Evolutionary conservation across 164 flowering plant genomes (phyloP).

Genomic region (Berberis vulgaris): DNA sequence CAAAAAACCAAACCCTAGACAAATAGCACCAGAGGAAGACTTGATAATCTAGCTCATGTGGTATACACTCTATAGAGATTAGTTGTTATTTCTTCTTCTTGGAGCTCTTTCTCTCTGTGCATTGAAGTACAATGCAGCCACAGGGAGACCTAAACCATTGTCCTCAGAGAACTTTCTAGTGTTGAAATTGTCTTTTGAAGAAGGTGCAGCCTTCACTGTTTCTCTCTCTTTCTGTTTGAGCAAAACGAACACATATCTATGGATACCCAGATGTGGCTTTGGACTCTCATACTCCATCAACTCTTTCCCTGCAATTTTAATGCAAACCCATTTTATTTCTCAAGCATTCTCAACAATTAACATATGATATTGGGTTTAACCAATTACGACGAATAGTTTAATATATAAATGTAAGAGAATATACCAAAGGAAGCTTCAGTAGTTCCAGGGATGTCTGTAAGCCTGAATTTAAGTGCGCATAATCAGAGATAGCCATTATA

Average conservation of each 20-base stretch:
- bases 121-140: constrained; percentile 34
- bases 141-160: constrained; percentile 55
- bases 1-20: no score
- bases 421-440: constrained; percentile 71
- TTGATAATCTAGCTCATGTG: no score
- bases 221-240: constrained; percentile 60
- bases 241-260: constrained; percentile 53
- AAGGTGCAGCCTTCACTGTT: constrained; percentile 29
- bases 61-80: no score
- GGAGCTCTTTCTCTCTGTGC: constrained; percentile 73
- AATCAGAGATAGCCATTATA: no score
- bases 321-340: neutral
- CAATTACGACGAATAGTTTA: neutral
- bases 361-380: no score
- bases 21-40: no score
- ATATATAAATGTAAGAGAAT: constrained; percentile 1
- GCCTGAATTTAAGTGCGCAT: constrained; percentile 29
- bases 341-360: neutral
- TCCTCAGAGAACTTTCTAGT: constrained; percentile 46
- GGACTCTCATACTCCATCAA: constrained; percentile 46
- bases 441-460: constrained; percentile 77
- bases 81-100: constrained; percentile 36
- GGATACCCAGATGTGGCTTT: constrained; percentile 68
- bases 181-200: constrained; percentile 59
- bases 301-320: constrained; percentile 3